Conservation (phyloP, 371 early-diverging fungal genomes). For the Parasitella parasitica region DNA sequence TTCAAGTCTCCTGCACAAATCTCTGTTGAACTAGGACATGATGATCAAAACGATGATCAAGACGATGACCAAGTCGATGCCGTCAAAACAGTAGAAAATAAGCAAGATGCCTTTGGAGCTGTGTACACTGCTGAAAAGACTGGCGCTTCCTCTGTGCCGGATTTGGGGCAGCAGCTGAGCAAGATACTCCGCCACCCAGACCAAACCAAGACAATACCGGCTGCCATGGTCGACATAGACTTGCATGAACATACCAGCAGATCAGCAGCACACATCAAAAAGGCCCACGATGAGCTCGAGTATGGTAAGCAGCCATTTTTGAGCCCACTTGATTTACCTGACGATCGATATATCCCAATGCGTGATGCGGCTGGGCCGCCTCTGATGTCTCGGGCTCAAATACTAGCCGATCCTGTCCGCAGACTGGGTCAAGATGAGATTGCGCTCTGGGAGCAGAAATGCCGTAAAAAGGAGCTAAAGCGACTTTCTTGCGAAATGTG, state of each 20-base stretch:
- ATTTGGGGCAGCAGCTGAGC: not conserved
- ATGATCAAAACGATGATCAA: not conserved
- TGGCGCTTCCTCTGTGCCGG: not conserved
- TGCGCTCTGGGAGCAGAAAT: conserved; percentile 17
- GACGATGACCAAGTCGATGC: not conserved
- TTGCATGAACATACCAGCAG: not conserved
- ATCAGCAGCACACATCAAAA: not conserved
- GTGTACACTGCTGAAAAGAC: not conserved
- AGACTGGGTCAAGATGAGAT: conserved; percentile 18
- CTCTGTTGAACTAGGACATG: not conserved
- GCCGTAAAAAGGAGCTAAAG: conserved; percentile 1
- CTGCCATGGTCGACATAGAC: not conserved
- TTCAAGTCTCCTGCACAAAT: not conserved
- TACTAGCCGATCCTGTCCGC: conserved; percentile 15
- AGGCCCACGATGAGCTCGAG: not conserved
- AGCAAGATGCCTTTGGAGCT: not conserved
- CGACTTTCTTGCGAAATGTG: conserved; percentile 3
- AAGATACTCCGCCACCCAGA: not conserved
- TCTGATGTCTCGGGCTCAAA: conserved; percentile 15
- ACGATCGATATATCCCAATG: conserved; percentile 14
- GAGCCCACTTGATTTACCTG: conserved; percentile 20
- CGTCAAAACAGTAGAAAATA: not conserved
- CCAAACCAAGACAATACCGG: not conserved
- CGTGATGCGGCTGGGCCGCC: conserved; percentile 10
- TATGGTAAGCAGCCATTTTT: not conserved